A percentile compares a stretch with the other conserved stretches of the same genome.
phyloP scores from a whole-genome alignment of 1,284 basidiomycete genomes.

The Tetrapyrgos nigripes region DNA sequence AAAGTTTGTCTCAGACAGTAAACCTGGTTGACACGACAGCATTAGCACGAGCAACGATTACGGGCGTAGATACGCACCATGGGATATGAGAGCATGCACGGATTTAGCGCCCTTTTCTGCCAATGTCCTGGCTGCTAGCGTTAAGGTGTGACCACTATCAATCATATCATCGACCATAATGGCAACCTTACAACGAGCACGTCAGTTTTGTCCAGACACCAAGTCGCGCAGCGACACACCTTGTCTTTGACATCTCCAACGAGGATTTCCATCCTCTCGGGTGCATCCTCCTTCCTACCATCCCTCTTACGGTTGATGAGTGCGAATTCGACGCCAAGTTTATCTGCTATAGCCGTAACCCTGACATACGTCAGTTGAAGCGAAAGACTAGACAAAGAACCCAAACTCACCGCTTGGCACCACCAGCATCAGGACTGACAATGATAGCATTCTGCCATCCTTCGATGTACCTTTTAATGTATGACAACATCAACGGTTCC shows the following conservation, averaged over 20 bases:
- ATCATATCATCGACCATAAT: conserved; percentile 99
- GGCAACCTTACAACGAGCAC: conserved; percentile 68
- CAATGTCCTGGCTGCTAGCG: conserved; percentile 85
- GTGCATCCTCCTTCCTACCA: conserved; percentile 58
- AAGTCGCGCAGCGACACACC: conserved; percentile 45
- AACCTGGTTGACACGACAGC: conserved; percentile 52
- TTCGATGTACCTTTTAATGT: conserved; percentile 89
- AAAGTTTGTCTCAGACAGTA: conserved; percentile 89
- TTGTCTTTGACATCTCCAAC: conserved; percentile 97
- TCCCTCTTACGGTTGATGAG: conserved; percentile 94
- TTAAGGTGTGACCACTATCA: conserved; percentile 91
- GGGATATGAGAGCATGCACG: conserved; percentile 91
- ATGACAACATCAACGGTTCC: conserved; percentile 86
- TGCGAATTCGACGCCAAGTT: conserved; percentile 95
- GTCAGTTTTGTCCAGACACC: conserved; percentile 8
- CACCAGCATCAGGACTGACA: conserved; percentile 97
- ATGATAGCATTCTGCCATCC: conserved; percentile 92
- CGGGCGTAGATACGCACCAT: conserved; percentile 63
- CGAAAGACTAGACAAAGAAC: conserved; percentile 5
- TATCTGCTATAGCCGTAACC: conserved; percentile 94
- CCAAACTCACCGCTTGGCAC: conserved; percentile 87
- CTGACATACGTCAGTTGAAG: conserved; percentile 46
- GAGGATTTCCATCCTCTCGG: conserved; percentile 90
- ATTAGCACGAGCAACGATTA: conserved; percentile 10
- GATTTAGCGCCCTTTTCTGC: conserved; percentile 89